Evolutionary conservation across 2,329 filamentous ascomycete species (phyloP).

Genomic region (Beauveria bassiana): DNA sequence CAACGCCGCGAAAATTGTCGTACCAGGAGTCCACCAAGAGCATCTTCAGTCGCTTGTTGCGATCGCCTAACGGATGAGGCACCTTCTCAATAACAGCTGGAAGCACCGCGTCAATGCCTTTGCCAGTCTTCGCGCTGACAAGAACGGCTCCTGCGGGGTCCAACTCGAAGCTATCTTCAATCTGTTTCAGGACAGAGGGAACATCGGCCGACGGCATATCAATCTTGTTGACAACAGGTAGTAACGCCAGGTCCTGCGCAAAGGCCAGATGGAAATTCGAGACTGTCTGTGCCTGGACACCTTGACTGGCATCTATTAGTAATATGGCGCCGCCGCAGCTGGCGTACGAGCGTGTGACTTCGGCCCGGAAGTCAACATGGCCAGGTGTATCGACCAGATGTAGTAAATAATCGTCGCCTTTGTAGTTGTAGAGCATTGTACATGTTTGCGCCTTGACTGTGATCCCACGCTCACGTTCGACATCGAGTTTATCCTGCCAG

Average conservation of each 20-base stretch:
- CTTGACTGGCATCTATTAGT: conserved; percentile 92
- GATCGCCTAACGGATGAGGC: conserved; percentile 69
- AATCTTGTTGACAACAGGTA: conserved; percentile 95
- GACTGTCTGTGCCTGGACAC: conserved; percentile 94
- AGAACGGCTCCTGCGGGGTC: conserved; percentile 61
- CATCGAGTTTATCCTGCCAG: conserved; percentile 76
- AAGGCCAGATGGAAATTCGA: conserved; percentile 98
- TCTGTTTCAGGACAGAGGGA: conserved; percentile 77
- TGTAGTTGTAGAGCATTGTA: conserved; percentile 89
- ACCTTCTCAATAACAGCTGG: conserved; percentile 81
- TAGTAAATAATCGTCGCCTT: conserved; percentile 81
- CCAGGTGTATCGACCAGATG: conserved; percentile 96
- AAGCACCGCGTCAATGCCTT: conserved; percentile 76
- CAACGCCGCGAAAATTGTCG: conserved; percentile 88
- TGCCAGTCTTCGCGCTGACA: conserved; percentile 89
- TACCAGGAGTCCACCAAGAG: conserved; percentile 98
- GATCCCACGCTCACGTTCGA: conserved; percentile 91
- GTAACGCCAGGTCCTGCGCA: conserved; percentile 74
- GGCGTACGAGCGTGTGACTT: conserved; percentile 92
- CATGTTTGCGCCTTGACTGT: conserved; percentile 99
- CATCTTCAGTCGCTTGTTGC: conserved; percentile 66
- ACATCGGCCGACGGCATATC: conserved; percentile 86
- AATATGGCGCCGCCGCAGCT: conserved; percentile 89
- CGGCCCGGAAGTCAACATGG: conserved; percentile 94
- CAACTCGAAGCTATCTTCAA: conserved; percentile 80